Percentiles rank a stretch among this genome's conserved stretches.
phyloP scores from a whole-genome alignment of 2,329 filamentous ascomycete genomes.

The Dothistroma septosporum region DNA sequence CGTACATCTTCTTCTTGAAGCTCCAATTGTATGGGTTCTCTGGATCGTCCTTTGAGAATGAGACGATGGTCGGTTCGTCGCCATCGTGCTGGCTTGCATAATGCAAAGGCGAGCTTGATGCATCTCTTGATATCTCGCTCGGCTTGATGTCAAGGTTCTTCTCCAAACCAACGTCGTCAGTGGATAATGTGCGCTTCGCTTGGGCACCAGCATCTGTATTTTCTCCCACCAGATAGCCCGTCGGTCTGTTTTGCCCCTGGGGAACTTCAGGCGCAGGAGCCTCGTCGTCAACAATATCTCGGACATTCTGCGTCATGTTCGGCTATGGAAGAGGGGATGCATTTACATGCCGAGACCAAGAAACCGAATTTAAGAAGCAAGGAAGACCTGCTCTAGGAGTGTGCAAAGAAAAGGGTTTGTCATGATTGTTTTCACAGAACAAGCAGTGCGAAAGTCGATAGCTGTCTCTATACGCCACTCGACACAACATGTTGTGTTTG shows the following conservation, averaged over 20 bases:
- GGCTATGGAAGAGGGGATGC: constrained; percentile 2
- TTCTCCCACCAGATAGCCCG: constrained; percentile 7
- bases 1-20: constrained; percentile 47
- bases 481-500: not conserved
- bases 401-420: not conserved
- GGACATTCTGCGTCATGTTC: constrained; percentile 8
- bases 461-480: not conserved
- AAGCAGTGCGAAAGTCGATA: not conserved
- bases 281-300: constrained; percentile 41
- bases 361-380: not conserved
- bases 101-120: constrained; percentile 14
- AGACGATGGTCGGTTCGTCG: constrained; percentile 30
- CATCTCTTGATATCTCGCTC: constrained; percentile 31
- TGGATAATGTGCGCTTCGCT: not conserved
- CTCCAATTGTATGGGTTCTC: constrained; percentile 43
- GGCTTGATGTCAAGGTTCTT: constrained; percentile 19
- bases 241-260: constrained; percentile 7
- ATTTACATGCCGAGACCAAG: not conserved
- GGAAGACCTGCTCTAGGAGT: not conserved
- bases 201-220: constrained; percentile 9
- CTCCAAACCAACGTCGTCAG: constrained; percentile 15
- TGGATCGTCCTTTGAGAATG: constrained; percentile 39
- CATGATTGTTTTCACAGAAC: not conserved
- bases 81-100: constrained; percentile 14
- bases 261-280: constrained; percentile 5